Evolutionary conservation across 1,284 basidiomycete genomes (phyloP), one percentile per base, ranked within the genome.

Genomic region (Puccinia horiana): DNA sequence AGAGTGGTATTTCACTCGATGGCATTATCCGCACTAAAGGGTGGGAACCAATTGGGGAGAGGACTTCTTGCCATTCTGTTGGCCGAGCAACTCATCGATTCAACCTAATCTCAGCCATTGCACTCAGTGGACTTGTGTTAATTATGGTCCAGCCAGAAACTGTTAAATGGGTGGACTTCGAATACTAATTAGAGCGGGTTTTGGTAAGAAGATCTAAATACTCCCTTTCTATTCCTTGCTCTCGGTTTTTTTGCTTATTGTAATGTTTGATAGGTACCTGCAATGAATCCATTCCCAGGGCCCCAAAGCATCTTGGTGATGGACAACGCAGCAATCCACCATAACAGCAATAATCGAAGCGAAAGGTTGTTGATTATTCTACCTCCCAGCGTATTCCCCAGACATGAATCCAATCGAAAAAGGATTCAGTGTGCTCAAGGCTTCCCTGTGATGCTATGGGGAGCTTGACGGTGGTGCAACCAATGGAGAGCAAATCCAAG

Each of bases 321-420:
- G 63, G 63, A 67, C 18, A 67, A 67, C 23, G 63, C 35, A 3
- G 2, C 32, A 6, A 8, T 67, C 23, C 63, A 67, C 35, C 63
- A 67, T 18, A 67, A 67, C 18, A 18, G 63, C 2, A 32, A 18
- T 5, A 42, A 35, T 67, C 20, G 63, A 67, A 20, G 12, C 32
- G 12, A 4, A 18, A 40, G 63, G 63, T 8, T 67, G 63, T 29
- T 23, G 32, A 2, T 37, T 67, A 23, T 29, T 67, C 29, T 67
- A 67, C 35, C 23, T 67, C 5, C 63, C 63, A 35, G 32, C 63
- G 2, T 67, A 67, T 18, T 67, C 63, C 2, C 63, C 63, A 2
- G 40, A 67, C 35, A 5, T 67, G 35, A 67, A 67, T 26, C 63
- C 63, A n/a, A 67, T 40, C 20, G 63, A 67, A 40, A 67, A 67